A percentile compares a stretch with the other conserved stretches of the same genome.
These are phyloP conservation scores for Gossypium lobatum DNA, from an alignment of 441 rosid species.

Conservation along the genomic window DNA sequence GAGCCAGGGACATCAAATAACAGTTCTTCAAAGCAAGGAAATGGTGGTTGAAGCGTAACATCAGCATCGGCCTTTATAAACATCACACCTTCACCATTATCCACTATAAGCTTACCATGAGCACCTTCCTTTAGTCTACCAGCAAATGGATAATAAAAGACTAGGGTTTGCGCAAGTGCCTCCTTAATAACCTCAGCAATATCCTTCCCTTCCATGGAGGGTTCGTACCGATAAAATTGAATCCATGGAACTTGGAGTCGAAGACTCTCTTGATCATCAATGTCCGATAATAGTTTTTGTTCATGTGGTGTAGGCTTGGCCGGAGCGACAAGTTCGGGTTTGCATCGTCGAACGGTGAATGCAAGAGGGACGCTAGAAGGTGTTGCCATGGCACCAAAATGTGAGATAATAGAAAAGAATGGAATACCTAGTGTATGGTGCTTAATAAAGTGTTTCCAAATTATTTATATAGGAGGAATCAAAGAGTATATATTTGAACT, in stretches of 20 bases:
- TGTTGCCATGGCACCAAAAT: neutral
- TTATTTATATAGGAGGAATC: neutral
- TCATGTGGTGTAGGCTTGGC: conserved; percentile 25
- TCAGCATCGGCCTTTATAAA: neutral
- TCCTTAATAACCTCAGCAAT: neutral
- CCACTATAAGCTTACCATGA: neutral
- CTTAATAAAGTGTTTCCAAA: neutral
- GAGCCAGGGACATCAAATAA: neutral
- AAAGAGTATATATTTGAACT: no score
- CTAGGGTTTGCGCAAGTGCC: neutral
- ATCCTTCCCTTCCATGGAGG: neutral
- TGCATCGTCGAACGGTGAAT: conserved; percentile 22
- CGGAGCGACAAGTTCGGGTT: no score
- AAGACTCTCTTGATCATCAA: conserved; percentile 39
- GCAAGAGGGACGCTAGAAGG: neutral
- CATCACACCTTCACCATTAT: neutral
- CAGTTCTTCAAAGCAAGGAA: neutral
- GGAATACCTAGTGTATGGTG: neutral
- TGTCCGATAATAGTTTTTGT: conserved; percentile 32
- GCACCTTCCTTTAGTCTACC: neutral
- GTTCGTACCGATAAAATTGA: neutral
- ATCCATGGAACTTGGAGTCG: conserved; percentile 25
- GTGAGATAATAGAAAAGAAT: neutral
- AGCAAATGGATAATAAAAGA: neutral
- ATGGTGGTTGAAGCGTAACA: neutral